Conservation (phyloP, 768 basidiomycete genomes). For the Amanita muscaria region DNA sequence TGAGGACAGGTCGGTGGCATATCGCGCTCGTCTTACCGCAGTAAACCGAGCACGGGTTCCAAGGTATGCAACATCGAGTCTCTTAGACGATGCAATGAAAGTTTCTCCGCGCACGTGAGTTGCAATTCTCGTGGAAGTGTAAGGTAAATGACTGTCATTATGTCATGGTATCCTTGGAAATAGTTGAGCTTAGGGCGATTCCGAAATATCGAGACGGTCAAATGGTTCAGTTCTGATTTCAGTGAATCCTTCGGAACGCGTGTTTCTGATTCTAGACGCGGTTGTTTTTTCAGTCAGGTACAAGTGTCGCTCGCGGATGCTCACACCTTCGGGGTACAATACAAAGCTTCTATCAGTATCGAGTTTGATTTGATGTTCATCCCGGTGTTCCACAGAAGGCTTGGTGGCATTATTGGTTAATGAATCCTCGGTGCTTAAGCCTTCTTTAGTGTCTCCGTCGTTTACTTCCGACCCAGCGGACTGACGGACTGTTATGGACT, state of each 20-base stretch:
- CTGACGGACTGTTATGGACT: not conserved
- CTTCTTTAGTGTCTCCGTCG: constrained; percentile 5
- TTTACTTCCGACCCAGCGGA: constrained; percentile 4
- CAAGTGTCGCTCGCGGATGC: constrained; percentile 20
- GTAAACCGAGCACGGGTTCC: constrained; percentile 75
- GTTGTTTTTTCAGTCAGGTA: constrained; percentile 1
- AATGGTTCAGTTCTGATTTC: constrained; percentile 56
- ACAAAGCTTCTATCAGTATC: constrained; percentile 94
- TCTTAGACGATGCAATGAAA: constrained; percentile 70
- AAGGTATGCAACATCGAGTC: constrained; percentile 85
- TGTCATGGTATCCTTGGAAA: constrained; percentile 92
- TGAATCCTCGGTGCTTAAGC: constrained; percentile 5
- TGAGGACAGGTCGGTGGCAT: not conserved
- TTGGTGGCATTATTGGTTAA: not conserved
- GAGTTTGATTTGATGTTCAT: constrained; percentile 81
- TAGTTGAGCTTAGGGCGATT: constrained; percentile 67
- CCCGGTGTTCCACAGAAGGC: constrained; percentile 36
- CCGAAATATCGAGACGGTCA: constrained; percentile 71
- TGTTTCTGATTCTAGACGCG: constrained; percentile 11
- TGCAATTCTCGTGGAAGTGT: constrained; percentile 58
- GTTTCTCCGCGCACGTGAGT: constrained; percentile 52
- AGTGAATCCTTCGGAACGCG: constrained; percentile 40
- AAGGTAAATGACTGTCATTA: constrained; percentile 74
- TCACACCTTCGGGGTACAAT: constrained; percentile 86
- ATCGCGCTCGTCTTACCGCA: too few relatives aligned